Conservation (phyloP, 1,139 yeast genomes). For the Pichia sp. region DNA sequence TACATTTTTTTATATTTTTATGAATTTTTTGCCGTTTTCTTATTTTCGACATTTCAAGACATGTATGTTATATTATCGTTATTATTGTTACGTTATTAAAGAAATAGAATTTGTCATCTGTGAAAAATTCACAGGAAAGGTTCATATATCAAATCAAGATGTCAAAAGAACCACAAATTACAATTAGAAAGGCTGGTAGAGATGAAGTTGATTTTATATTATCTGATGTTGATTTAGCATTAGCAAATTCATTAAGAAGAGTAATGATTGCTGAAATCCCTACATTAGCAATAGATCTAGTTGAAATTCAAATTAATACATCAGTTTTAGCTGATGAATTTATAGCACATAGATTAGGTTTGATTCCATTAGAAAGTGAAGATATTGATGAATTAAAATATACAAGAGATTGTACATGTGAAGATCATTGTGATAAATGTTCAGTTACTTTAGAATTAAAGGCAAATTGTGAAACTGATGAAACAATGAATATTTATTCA, state of each 20-base stretch:
- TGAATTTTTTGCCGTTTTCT: too few species aligned
- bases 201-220: constrained; percentile 90
- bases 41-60: background rate
- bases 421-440: constrained; percentile 93
- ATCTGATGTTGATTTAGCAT: constrained; percentile 78
- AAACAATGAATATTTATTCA: constrained; percentile 85
- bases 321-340: constrained; percentile 96
- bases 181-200: constrained; percentile 76
- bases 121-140: too few species aligned
- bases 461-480: constrained; percentile 84
- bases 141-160: too few species aligned
- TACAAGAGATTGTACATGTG: constrained; percentile 95
- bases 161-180: constrained; percentile 63
- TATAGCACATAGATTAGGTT: constrained; percentile 85
- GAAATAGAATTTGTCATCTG: too few species aligned
- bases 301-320: constrained; percentile 88
- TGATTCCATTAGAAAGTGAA: constrained; percentile 79
- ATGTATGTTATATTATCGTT: background rate
- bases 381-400: constrained; percentile 76
- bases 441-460: constrained; percentile 80
- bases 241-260: constrained; percentile 90
- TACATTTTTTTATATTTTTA: too few species aligned
- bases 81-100: too few species aligned
- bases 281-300: constrained; percentile 90
- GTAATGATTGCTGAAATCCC: constrained; percentile 96